These are phyloP conservation scores for Hymenoscyphus infarciens DNA, from an alignment of 2,329 filamentous ascomycete species.

Conservation along the genomic window DNA sequence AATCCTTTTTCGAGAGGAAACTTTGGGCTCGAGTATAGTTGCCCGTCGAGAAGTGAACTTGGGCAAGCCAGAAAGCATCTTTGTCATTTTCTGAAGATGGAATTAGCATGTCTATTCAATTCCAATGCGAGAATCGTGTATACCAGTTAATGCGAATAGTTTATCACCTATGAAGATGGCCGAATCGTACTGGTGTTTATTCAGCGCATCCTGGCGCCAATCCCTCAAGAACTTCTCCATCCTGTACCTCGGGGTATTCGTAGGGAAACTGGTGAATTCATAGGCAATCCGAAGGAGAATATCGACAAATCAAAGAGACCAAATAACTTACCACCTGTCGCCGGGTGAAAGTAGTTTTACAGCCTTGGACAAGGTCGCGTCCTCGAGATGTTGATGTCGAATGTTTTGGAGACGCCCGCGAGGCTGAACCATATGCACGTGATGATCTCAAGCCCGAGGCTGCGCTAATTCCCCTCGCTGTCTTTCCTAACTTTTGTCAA, in stretches of 20 bases:
- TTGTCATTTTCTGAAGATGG: conserved; percentile 73
- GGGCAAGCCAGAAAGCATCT: conserved; percentile 96
- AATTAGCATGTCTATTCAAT: not conserved
- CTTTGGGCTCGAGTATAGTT: conserved; percentile 91
- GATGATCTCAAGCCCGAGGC: not conserved
- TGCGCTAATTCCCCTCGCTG: not conserved
- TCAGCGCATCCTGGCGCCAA: conserved; percentile 93
- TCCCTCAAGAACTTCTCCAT: conserved; percentile 94
- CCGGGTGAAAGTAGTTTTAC: not conserved
- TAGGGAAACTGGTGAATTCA: conserved; percentile 5
- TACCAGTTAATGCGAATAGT: conserved; percentile 88
- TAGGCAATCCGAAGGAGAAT: conserved; percentile 4
- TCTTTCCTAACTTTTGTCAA: not conserved
- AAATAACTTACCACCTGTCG: not conserved
- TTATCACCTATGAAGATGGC: conserved; percentile 98
- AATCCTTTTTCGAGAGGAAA: conserved; percentile 78
- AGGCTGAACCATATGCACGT: conserved; percentile 16
- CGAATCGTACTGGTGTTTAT: conserved; percentile 93
- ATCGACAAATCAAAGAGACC: conserved; percentile 5
- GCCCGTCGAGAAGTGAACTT: conserved; percentile 92
- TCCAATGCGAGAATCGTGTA: conserved; percentile 32
- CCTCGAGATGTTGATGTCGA: conserved; percentile 7
- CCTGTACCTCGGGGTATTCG: conserved; percentile 12
- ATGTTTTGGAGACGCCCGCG: conserved; percentile 21
- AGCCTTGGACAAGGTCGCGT: conserved; percentile 6